Conservation (phyloP, 2,329 filamentous ascomycete genomes). For the Epichloe typhina region DNA sequence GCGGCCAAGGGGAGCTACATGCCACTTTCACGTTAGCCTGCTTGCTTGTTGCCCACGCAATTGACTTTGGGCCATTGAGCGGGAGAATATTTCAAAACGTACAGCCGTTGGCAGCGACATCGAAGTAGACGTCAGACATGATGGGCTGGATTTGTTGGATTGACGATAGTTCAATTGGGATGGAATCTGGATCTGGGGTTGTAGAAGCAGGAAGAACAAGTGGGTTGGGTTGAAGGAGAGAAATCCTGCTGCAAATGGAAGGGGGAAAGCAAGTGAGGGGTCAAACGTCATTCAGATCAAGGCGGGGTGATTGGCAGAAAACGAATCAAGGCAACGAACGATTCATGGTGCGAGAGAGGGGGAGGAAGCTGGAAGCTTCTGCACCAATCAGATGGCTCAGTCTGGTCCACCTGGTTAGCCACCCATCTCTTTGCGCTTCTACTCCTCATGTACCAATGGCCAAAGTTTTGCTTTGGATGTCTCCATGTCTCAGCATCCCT, state of each 20-base stretch:
- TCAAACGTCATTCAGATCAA: slow-evolving; percentile 6
- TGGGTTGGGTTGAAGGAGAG: background rate
- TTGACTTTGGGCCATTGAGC: background rate
- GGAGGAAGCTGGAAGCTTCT: background rate
- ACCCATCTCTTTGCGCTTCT: no score
- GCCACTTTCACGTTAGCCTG: background rate
- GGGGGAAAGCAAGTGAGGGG: slow-evolving; percentile 4
- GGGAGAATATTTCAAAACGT: background rate
- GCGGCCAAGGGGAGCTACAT: slow-evolving; percentile 36
- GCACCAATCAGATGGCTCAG: slow-evolving; percentile 1
- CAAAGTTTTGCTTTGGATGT: no score
- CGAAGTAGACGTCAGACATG: slow-evolving; percentile 8
- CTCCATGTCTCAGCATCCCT: no score
- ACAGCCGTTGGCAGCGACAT: slow-evolving; percentile 7
- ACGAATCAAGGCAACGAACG: slow-evolving; percentile 1
- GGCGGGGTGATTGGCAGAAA: background rate
- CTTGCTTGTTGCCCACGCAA: background rate
- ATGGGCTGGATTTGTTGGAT: background rate
- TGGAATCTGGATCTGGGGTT: background rate
- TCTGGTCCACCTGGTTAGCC: background rate
- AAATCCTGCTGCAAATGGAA: background rate
- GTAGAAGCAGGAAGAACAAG: background rate
- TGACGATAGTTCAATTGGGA: background rate
- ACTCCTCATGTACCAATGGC: no score
- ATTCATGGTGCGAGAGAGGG: background rate